These are phyloP conservation scores for Phaeoacremonium minimum DNA, from an alignment of 2,329 filamentous ascomycete genomes.

Conservation along the genomic window DNA sequence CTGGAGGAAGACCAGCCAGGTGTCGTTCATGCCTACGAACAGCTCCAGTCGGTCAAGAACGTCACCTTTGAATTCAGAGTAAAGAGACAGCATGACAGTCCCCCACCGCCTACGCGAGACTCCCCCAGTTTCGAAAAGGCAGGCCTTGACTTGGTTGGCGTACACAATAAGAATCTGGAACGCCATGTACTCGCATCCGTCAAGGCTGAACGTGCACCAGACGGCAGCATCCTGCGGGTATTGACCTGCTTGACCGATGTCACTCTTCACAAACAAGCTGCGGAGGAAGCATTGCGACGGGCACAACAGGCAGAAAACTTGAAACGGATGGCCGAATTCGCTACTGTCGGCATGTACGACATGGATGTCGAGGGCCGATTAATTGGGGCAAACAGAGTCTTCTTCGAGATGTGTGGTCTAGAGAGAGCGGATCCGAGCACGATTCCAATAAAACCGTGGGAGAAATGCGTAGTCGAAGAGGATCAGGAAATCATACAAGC, in stretches of 20 bases:
- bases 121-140: conserved; percentile 31
- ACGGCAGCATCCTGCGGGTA: conserved; percentile 38
- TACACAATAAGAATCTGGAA: conserved; percentile 24
- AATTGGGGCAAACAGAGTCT: conserved; percentile 47
- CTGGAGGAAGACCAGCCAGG: conserved; percentile 39
- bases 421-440: conserved; percentile 33
- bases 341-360: conserved; percentile 51
- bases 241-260: conserved; percentile 48
- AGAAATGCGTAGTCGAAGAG: conserved; percentile 37
- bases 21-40: conserved; percentile 34
- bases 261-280: conserved; percentile 42
- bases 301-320: conserved; percentile 49
- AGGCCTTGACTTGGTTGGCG: conserved; percentile 23
- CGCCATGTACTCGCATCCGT: conserved; percentile 42
- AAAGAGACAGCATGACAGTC: conserved; percentile 19
- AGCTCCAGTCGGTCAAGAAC: conserved; percentile 28
- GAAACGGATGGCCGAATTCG: conserved; percentile 49
- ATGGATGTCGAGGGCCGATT: conserved; percentile 45
- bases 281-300: conserved; percentile 41
- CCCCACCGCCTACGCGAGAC: conserved; percentile 21
- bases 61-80: conserved; percentile 45
- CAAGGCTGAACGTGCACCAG: conserved; percentile 37
- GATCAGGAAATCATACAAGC: conserved; percentile 34
- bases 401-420: conserved; percentile 48
- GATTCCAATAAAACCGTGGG: conserved; percentile 36